These are phyloP conservation scores for Trichoderma afroharzianum DNA, from an alignment of 2,329 filamentous ascomycete species.

Conservation along the genomic window DNA sequence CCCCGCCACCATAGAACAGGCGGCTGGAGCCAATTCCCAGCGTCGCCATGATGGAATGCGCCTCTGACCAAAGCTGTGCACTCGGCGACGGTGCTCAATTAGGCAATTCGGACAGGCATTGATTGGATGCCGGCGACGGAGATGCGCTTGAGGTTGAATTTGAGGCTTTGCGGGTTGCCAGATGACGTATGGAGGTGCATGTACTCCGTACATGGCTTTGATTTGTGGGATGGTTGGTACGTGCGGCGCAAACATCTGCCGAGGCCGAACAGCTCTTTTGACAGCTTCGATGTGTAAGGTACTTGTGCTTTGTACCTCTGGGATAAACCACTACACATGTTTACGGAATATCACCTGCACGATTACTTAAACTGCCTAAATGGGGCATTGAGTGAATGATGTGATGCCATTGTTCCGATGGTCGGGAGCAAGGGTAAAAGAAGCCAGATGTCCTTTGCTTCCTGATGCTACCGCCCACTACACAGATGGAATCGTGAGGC, in stretches of 20 bases:
- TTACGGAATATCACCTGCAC: not conserved
- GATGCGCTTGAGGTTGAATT: not conserved
- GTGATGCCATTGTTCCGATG: not conserved
- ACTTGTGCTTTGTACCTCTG: not conserved
- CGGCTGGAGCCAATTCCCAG: constrained; percentile 35
- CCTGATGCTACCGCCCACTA: not conserved
- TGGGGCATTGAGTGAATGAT: not conserved
- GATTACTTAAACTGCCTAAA: not conserved
- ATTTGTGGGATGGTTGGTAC: not conserved
- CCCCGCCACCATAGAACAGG: constrained; percentile 26
- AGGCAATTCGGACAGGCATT: constrained; percentile 3
- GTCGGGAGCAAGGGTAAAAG: constrained; percentile 12
- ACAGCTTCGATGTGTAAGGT: not conserved
- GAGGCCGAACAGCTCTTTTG: not conserved
- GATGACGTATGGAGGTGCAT: constrained; percentile 9
- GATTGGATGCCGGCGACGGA: not conserved
- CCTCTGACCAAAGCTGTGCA: constrained; percentile 4
- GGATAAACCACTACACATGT: not conserved
- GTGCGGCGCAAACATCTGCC: constrained; percentile 15
- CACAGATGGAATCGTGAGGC: not conserved
- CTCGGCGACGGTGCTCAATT: constrained; percentile 12
- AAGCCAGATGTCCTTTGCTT: constrained; percentile 10
- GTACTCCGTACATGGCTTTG: not conserved
- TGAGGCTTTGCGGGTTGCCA: not conserved
- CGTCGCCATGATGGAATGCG: constrained; percentile 25